These are phyloP conservation scores for Crithidia acanthocephali DNA, from an alignment of 208 protist species.

Conservation along the genomic window DNA sequence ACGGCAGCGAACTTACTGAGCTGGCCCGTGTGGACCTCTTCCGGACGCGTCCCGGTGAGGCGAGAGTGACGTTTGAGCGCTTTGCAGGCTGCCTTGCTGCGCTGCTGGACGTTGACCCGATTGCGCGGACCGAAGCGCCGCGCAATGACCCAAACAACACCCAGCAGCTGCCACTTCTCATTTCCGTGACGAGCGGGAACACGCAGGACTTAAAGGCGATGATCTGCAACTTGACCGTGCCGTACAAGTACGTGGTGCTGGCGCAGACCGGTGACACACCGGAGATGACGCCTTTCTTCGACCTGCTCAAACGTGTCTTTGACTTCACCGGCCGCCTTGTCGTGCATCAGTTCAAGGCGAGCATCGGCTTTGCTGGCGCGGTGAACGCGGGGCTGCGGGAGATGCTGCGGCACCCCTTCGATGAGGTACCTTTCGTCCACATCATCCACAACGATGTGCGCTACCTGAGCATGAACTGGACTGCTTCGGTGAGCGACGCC, in stretches of 20 bases:
- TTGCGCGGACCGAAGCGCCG: slow-evolving; percentile 16
- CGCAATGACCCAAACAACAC: slow-evolving; percentile 2
- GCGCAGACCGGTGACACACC: slow-evolving; percentile 32
- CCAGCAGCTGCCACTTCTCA: slow-evolving; percentile 17
- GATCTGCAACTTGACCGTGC: slow-evolving; percentile 38
- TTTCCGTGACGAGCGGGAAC: slow-evolving; percentile 30
- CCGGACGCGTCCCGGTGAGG: slow-evolving; percentile 21
- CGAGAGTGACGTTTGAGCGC: slow-evolving; percentile 25
- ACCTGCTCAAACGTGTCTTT: slow-evolving; percentile 41
- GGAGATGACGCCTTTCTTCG: slow-evolving; percentile 35
- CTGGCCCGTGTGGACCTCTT: slow-evolving; percentile 29
- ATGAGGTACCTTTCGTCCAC: slow-evolving; percentile 44
- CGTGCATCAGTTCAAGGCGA: slow-evolving; percentile 35
- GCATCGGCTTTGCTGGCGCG: slow-evolving; percentile 34
- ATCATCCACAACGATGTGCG: slow-evolving; percentile 42
- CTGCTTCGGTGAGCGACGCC: slow-evolving; percentile 15
- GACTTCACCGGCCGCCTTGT: slow-evolving; percentile 45
- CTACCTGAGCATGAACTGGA: slow-evolving; percentile 4
- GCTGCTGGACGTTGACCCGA: slow-evolving; percentile 26
- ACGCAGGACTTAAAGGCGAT: slow-evolving; percentile 42
- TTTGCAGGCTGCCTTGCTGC: slow-evolving; percentile 31
- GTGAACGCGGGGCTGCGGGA: slow-evolving; percentile 47
- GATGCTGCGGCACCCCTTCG: slow-evolving; percentile 34
- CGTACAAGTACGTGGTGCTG: slow-evolving; percentile 36
- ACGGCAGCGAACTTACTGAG: slow-evolving; percentile 5